Evolutionary conservation across 179 eudicot species (phyloP), one percentile per base, ranked within the genome.

Genomic region (Silene coronaria): DNA sequence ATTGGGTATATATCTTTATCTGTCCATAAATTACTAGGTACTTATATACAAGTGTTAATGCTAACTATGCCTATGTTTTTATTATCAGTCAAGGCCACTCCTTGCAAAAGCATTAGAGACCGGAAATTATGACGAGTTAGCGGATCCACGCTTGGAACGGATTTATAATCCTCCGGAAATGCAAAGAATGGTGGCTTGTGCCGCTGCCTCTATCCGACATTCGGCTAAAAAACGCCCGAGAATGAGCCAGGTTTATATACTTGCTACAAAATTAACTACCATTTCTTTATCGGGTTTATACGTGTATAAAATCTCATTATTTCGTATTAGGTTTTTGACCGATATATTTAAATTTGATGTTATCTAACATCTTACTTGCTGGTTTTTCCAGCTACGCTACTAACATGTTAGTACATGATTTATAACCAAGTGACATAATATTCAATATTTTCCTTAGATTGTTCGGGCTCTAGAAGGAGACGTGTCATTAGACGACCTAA

Each of bases 391-490:
- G n/a, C n/a, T n/a, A n/a, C n/a, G n/a, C n/a, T n/a, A n/a, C n/a
- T n/a, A n/a, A n/a, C n/a, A n/a, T n/a, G n/a, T 28, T 28, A 28
- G 3, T 28, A 28, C 1, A 28, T 28, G 1, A 28, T 28, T 28
- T 28, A 28, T 28, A 28, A 46, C 28, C 51, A 4, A 48, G 10
- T 16, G 23, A 34, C 24, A 51, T 14, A 38, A 21, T 45, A 57
- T 22, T 57, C 22, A 36, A 16, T 19, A 38, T 32, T 48, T 26
- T 64, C 67, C 0, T 51, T 77, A 93, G 97, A 90, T 94, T 75
- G 96, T 88, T 5, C 90, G 97, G 22, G 87, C 91, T 24, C 51
- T 94, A 9, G 97, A 90, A 72, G 98, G 96, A 71, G 89, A 90
- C 36, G 87, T 87, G 17, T 88, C 98, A 1, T 53, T 90, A 32